Percentiles rank a stretch among this genome's conserved stretches.
phyloP scores from a whole-genome alignment of 1,139 yeast species.

The Saccharomyces hybrid region DNA sequence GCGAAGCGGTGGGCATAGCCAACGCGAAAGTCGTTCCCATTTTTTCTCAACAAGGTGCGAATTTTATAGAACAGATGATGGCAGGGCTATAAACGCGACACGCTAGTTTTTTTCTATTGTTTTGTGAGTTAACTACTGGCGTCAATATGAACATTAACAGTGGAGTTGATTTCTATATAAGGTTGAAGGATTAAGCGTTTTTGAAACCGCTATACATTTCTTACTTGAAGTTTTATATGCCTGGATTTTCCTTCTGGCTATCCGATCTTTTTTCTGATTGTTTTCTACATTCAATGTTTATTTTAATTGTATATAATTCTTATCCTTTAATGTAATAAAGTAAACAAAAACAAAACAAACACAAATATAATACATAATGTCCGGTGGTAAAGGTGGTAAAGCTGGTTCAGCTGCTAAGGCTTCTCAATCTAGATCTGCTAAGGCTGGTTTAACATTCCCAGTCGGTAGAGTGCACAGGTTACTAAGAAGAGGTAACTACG shows the following conservation, averaged over 20 bases:
- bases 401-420: conserved; percentile 90
- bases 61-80: conserved; percentile 8
- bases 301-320: background rate
- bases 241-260: no score
- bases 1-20: conserved; percentile 41
- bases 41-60: conserved; percentile 24
- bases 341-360: conserved; percentile 10
- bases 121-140: background rate
- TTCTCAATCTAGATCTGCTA: conserved; percentile 94
- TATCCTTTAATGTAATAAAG: background rate
- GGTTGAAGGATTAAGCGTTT: background rate
- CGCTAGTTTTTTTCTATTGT: background rate
- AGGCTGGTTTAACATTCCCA: conserved; percentile 98
- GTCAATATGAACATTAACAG: background rate
- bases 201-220: background rate
- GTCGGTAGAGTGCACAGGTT: conserved; percentile 98
- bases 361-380: conserved; percentile 44
- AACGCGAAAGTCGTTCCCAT: conserved; percentile 43
- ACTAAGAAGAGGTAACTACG: conserved; percentile 95
- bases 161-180: background rate
- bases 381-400: conserved; percentile 98
- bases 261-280: no score
- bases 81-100: background rate
- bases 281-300: background rate
- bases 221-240: background rate